Evolutionary conservation across 345 rosid species (phyloP), one percentile per base, ranked within the genome.

Genomic region (Euphorbia lathyris): DNA sequence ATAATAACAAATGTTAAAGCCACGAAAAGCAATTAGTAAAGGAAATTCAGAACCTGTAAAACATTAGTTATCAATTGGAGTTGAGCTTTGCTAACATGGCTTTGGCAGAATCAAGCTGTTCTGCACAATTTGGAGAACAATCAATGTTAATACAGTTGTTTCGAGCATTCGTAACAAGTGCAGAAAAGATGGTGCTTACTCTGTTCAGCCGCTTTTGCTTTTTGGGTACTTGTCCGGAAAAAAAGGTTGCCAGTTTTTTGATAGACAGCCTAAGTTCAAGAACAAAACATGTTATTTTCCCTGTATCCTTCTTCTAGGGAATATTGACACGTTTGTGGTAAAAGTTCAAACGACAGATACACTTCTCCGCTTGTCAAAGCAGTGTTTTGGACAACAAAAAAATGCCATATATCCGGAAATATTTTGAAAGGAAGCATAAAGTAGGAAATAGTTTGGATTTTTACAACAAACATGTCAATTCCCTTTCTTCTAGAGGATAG

Each of bases 231-330:
- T 22, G 89, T 76, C 0, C 81, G 78, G 69, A 87, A 87, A 68
- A 78, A 85, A 22, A 87, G 51, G 77, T 80, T 68, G 23, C 79
- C 86, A 4, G 76, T 77, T 74, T 79, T 85, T 79, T 82, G 85
- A 72, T 80, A 87, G 58, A 85, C 86, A 65, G 77, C 50, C 91
- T 87, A 76, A 19, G 43, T 10, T 52, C 45, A 64, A 66, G 29
- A 67, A 69, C 40, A 72, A 45, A 57, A 40, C 0, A 12, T 16
- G 30, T 34, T n/a, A 74, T 17, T 10, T 38, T 4, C 23, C 36
- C 19, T 25, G 66, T 9, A 38, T n/a, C 12, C 29, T 27, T 34
- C 19, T 34, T 12, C 56, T 6, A 14, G 20, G n/a, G n/a, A n/a
- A n/a, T n/a, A n/a, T n/a, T n/a, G n/a, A n/a, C n/a, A n/a, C n/a